Conservation (phyloP, 2,329 filamentous ascomycete genomes). For the Calonectria multiphialidica region DNA sequence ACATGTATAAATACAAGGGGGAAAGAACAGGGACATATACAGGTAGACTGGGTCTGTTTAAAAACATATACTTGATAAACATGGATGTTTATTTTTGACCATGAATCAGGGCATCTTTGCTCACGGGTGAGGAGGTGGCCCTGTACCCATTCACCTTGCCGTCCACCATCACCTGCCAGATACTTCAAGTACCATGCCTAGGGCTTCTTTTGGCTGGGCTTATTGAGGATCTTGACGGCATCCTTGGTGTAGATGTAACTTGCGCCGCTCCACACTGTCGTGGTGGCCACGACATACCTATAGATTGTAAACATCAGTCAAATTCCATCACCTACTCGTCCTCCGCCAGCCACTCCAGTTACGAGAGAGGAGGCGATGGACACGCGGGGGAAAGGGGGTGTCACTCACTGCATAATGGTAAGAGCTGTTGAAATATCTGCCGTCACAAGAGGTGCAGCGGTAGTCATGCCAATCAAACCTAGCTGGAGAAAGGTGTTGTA, state of each 20-base stretch:
- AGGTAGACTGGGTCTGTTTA: not conserved
- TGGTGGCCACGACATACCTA: constrained; percentile 87
- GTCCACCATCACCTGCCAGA: not conserved
- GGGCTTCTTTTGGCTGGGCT: constrained; percentile 37
- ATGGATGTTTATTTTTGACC: not conserved
- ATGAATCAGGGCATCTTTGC: not conserved
- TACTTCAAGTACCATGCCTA: constrained; percentile 5
- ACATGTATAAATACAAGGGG: not conserved
- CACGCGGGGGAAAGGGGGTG: too few relatives aligned
- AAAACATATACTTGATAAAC: not conserved
- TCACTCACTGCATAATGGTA: constrained; percentile 73
- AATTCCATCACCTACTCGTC: not conserved
- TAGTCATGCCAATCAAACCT: constrained; percentile 85
- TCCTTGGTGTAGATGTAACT: constrained; percentile 94
- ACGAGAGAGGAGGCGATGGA: not conserved
- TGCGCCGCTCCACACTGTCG: constrained; percentile 92
- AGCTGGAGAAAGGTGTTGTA: constrained; percentile 95
- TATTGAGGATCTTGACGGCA: constrained; percentile 84
- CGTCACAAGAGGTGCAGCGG: constrained; percentile 82
- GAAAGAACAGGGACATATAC: not conserved
- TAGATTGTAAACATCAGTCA: constrained; percentile 22
- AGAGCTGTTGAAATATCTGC: constrained; percentile 67
- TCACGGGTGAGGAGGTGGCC: not conserved
- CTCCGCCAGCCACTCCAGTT: not conserved
- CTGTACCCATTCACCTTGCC: not conserved